These are phyloP conservation scores for Chalaropsis thielavioides DNA, from an alignment of 2,329 filamentous ascomycete genomes.

Conservation along the genomic window DNA sequence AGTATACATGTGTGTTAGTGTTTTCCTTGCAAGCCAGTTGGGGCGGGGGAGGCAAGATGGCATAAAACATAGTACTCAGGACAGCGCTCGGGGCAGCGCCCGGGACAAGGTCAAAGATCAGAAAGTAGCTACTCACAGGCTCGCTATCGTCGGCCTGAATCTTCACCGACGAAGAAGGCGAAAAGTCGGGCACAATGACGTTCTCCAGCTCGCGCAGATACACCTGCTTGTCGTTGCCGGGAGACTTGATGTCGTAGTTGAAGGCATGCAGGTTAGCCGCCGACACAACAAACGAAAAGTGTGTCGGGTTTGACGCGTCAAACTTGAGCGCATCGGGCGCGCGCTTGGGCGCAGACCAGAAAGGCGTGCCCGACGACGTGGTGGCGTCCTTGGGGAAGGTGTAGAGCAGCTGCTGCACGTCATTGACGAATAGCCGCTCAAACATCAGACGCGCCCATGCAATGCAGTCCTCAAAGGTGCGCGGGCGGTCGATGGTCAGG, in stretches of 20 bases:
- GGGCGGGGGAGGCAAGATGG: too few relatives aligned
- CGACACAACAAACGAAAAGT: conserved; percentile 75
- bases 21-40: too few relatives aligned
- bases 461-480: conserved; percentile 91
- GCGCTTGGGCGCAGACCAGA: conserved; percentile 98
- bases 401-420: conserved; percentile 85
- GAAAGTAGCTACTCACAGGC: conserved; percentile 49
- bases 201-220: conserved; percentile 73
- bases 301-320: conserved; percentile 67
- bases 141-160: conserved; percentile 95
- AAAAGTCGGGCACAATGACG: conserved; percentile 92
- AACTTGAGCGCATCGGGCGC: conserved; percentile 87
- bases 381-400: conserved; percentile 93
- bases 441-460: conserved; percentile 89
- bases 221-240: conserved; percentile 51
- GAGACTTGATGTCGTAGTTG: conserved; percentile 94
- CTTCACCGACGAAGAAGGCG: conserved; percentile 78
- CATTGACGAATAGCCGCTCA: conserved; percentile 93
- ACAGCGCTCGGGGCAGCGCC: too few relatives aligned
- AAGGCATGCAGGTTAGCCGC: conserved; percentile 89
- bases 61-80: too few relatives aligned
- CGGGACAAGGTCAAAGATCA: too few relatives aligned
- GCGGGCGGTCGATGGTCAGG: conserved; percentile 78
- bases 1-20: background rate
- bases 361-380: conserved; percentile 75